Evolutionary conservation across 2,329 filamentous ascomycete species (phyloP), one percentile per base, ranked within the genome.

Genomic region (Ceratocystis colombiana): DNA sequence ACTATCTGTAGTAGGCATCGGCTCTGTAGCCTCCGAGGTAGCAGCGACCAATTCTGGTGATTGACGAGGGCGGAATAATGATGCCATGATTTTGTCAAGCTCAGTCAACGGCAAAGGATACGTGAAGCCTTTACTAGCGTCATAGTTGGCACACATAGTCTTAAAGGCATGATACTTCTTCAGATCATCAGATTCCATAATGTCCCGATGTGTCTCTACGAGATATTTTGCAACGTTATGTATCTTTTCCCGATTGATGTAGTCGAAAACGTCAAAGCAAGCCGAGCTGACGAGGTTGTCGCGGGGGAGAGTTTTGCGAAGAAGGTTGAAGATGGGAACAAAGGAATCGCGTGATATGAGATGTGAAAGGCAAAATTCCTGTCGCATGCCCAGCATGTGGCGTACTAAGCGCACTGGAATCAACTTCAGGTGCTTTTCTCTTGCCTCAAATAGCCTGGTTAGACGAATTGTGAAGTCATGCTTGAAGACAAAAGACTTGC

Each of bases 271-370:
- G 72, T 99, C 94, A 8, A 97, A 80, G 71, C 90, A 96, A 7
- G 92, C 93, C 0, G 93, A 97, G 74, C 94, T 95, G 41, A 97
- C 81, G 2, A 99, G 80, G 71, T 96, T 97, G 75, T 99, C 93
- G 53, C 91, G 85, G 0, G 92, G 90, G 83, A 96, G 88, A 0
- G 90, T 94, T 70, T 89, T 84, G 66, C 88, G 83, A 44, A 97
- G 82, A 46, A 96, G 87, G 70, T 94, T 85, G 15, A 99, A 79
- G 44, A 97, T 89, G 0, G 91, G 88, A 50, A 88, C 89, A 68
- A 97, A 86, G 0, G 94, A 84, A 68, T 87, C 84, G 73, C 92
- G 88, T 70, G 91, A 85, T 30, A 87, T 88, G 71, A 97, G 83
- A 71, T 96, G 88, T 65, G 87, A 88, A 72, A 90, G 87, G 74